Evolutionary conservation across 176 grass and related monocot species (phyloP).

Genomic region (Urochloa ruziziensis): DNA sequence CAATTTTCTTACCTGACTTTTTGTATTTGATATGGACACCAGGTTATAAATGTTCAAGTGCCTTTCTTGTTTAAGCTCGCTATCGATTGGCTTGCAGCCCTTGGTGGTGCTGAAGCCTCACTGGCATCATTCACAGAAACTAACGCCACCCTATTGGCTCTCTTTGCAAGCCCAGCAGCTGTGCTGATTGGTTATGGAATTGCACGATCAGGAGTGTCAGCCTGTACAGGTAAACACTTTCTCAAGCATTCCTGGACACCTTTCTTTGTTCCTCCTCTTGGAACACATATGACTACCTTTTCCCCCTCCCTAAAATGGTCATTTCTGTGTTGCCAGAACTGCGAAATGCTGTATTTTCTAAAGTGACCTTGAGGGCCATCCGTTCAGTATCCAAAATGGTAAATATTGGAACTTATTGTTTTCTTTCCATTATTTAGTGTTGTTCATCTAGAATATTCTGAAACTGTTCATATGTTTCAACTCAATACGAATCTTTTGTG

Average conservation of each 20-base stretch:
- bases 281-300: constrained; percentile 13
- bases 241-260: neutral
- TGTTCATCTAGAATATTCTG: neutral
- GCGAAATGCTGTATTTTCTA: constrained; percentile 93
- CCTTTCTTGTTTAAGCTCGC: constrained; percentile 99
- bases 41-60: constrained; percentile 99
- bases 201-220: constrained; percentile 85
- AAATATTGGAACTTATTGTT: constrained; percentile 24
- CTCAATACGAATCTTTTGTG: constrained; percentile 23
- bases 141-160: constrained; percentile 94
- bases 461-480: constrained; percentile 27
- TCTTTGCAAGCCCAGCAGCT: constrained; percentile 95
- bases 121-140: constrained; percentile 83
- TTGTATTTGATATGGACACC: constrained; percentile 44
- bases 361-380: constrained; percentile 93
- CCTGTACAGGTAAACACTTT: constrained; percentile 73
- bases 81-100: constrained; percentile 87
- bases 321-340: constrained; percentile 62
- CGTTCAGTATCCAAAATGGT: constrained; percentile 89
- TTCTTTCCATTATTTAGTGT: neutral
- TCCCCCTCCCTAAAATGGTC: constrained; percentile 20
- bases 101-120: constrained; percentile 64
- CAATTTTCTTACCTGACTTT: constrained; percentile 33
- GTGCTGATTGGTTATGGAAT: constrained; percentile 98
- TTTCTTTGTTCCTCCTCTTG: neutral